Evolutionary conservation across 805 yeast genomes (phyloP).

Genomic region (Spathaspora passalidarum): DNA sequence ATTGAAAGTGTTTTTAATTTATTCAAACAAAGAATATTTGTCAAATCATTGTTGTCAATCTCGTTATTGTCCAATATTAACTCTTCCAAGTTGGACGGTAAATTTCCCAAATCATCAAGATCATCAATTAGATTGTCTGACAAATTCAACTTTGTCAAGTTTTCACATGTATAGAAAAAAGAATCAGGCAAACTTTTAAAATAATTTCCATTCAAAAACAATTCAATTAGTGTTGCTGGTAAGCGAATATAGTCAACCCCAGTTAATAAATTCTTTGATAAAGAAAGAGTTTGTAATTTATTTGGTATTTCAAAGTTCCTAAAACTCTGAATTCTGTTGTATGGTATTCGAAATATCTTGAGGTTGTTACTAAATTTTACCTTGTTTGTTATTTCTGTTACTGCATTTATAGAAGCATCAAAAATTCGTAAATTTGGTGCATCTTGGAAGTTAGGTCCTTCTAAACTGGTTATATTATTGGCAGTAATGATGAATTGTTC

Average conservation of each 20-base stretch:
- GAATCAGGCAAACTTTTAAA: constrained; percentile 12
- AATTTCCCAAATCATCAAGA: constrained; percentile 19
- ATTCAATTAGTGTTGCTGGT: constrained; percentile 12
- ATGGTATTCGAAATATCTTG: constrained; percentile 10
- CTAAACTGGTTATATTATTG: constrained; percentile 12
- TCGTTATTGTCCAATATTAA: constrained; percentile 18
- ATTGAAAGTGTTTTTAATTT: constrained; percentile 16
- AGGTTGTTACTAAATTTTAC: constrained; percentile 12
- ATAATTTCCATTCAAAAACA: constrained; percentile 13
- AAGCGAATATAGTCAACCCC: constrained; percentile 10
- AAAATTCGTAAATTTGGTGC: constrained; percentile 7
- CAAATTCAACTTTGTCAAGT: constrained; percentile 11
- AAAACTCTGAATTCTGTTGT: constrained; percentile 11
- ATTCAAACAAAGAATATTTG: constrained; percentile 14
- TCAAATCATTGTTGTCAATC: constrained; percentile 16
- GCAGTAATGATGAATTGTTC: constrained; percentile 13
- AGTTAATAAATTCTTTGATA: constrained; percentile 13
- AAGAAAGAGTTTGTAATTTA: constrained; percentile 12
- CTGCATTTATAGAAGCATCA: constrained; percentile 15
- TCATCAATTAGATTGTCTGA: constrained; percentile 19
- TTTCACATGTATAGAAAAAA: constrained; percentile 11
- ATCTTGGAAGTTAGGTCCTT: constrained; percentile 11
- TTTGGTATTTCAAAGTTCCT: constrained; percentile 11
- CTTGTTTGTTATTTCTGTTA: constrained; percentile 5
- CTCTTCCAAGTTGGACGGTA: constrained; percentile 15